Evolutionary conservation across 805 yeast genomes (phyloP), one percentile per base, ranked within the genome.

Genomic region (Kregervanrija pseudodelftensis): DNA sequence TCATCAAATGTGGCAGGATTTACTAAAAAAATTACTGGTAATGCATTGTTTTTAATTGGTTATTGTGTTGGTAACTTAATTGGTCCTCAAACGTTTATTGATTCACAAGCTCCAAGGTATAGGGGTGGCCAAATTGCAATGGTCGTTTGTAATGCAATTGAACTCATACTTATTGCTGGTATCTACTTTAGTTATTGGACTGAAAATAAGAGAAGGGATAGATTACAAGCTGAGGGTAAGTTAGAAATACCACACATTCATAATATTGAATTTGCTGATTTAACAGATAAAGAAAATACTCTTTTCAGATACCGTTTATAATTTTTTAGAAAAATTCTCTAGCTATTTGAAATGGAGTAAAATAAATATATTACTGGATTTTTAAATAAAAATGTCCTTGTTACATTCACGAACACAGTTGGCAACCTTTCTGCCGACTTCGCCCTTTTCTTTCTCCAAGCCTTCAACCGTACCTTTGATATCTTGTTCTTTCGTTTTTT

Each of bases 1-100:
- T 70, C 44, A 64, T 63, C 75, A 9, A 76, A 83, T 58, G 72
- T 80, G 30, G 79, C 87, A 2, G 91, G 91, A 5, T 74, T 77
- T 49, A 81, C 89, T n/a, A 85, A 84, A 61, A 79, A 81, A 53
- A 69, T 78, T 51, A 70, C 77, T 7, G 70, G 77, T 30, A 74
- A 76, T 42, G 80, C 81, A 8, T 60, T 79, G 36, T 72, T 73
- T 40, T 69, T 82, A 61, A 69, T 82, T 44, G 80, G 77, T 3
- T 83, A 80, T 58, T 77, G 84, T 30, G 73, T 77, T 37, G 84
- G 85, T 8, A 79, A 80, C 59, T 65, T 82, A 36, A 73, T 80
- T 44, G 90, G 88, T 2, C 87, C 90, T 5, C 86, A 81, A 59
- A 70, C 83, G 16, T 84, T 83, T 65, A 70, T 66, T 45, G 60